phyloP scores from a whole-genome alignment of 352 stramenopile genomes.

The Phytophthora idaei region DNA sequence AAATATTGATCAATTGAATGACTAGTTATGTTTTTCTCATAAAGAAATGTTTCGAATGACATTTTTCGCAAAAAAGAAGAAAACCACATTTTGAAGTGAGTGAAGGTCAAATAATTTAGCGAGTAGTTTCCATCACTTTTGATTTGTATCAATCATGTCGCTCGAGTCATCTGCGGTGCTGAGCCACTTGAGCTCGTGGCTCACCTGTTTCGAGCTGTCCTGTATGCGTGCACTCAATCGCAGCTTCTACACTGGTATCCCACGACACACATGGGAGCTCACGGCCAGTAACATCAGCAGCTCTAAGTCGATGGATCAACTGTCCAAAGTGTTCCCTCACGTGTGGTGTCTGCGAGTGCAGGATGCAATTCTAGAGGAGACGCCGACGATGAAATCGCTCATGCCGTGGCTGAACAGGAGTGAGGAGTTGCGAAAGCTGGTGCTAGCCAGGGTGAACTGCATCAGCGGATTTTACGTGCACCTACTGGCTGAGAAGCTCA shows the following conservation, averaged over 20 bases:
- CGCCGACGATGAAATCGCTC: constrained; percentile 43
- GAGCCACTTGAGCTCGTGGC: constrained; percentile 52
- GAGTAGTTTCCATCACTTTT: neutral
- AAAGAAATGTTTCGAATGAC: no score
- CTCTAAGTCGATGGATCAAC: constrained; percentile 25
- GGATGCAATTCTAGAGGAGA: constrained; percentile 35
- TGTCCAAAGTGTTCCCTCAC: constrained; percentile 45
- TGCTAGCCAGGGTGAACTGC: constrained; percentile 52
- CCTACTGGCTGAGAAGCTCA: constrained; percentile 50
- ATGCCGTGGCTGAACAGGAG: constrained; percentile 28
- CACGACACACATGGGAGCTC: constrained; percentile 53
- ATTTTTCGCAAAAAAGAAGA: no score
- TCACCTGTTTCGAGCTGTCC: constrained; percentile 50
- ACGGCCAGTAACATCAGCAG: constrained; percentile 37
- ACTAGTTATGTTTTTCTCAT: no score
- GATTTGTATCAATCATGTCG: constrained; percentile 19
- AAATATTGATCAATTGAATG: no score
- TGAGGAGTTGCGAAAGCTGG: constrained; percentile 49
- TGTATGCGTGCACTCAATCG: constrained; percentile 37
- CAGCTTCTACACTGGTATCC: constrained; percentile 32
- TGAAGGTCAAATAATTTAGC: neutral
- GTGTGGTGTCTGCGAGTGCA: constrained; percentile 47
- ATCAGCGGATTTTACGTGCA: constrained; percentile 54
- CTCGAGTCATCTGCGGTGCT: constrained; percentile 39
- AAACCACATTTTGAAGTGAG: neutral